These are phyloP conservation scores for Yueomyces sinensis DNA, from an alignment of 805 yeast species.

Conservation along the genomic window DNA sequence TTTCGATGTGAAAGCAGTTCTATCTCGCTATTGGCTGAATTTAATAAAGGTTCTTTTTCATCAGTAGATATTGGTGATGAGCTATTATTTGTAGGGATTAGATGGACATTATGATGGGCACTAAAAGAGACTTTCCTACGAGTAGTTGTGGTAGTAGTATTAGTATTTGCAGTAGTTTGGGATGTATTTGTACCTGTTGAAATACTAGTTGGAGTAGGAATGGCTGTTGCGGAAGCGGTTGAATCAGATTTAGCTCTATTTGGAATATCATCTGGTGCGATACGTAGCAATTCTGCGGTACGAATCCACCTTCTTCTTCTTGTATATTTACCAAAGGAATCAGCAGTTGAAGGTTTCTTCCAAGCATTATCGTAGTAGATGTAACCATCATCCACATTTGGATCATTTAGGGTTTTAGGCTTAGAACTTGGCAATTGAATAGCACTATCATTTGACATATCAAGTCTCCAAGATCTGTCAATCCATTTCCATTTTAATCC, in stretches of 20 bases:
- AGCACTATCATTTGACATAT: conserved; percentile 78
- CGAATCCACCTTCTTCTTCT: conserved; percentile 93
- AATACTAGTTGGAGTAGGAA: not conserved
- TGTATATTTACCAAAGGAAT: conserved; percentile 80
- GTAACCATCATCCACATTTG: conserved; percentile 71
- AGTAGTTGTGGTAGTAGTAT: not conserved
- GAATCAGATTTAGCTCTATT: conserved; percentile 1
- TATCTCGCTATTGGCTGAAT: too few species aligned
- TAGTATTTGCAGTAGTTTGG: not conserved
- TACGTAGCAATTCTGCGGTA: conserved; percentile 66
- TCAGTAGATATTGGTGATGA: too few species aligned
- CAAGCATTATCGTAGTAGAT: conserved; percentile 87
- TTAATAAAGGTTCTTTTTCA: too few species aligned
- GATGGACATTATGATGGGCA: conserved; percentile 16
- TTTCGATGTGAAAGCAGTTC: too few species aligned
- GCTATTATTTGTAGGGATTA: conserved; percentile 3
- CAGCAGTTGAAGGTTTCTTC: conserved; percentile 83
- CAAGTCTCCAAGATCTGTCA: conserved; percentile 84
- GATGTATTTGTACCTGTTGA: not conserved
- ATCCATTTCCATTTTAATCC: conserved; percentile 92
- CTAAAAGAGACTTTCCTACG: conserved; percentile 22
- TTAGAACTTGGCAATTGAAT: conserved; percentile 55
- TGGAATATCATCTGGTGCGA: conserved; percentile 3
- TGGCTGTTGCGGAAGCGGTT: conserved; percentile 3
- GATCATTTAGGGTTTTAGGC: conserved; percentile 44